Conservation (phyloP, 2,329 filamentous ascomycete genomes). For the Achaetomium macrosporum region DNA sequence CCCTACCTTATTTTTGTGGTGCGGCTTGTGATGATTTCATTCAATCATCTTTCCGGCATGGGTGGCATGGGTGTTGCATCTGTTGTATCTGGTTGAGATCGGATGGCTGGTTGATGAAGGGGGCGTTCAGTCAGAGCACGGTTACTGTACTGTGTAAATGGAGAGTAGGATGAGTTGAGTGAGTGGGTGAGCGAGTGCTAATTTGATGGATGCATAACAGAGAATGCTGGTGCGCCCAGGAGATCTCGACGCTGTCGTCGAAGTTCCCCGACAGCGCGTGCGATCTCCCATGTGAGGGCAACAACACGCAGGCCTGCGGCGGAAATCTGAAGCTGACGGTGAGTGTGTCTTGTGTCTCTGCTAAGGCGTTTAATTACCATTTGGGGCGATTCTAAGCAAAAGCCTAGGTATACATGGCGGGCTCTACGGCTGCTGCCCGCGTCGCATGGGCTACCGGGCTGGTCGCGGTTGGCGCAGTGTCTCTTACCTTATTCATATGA, state of each 20-base stretch:
- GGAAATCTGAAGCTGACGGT: constrained; percentile 45
- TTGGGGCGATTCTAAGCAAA: not conserved
- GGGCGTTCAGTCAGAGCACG: too few species aligned
- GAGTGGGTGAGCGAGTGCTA: not conserved
- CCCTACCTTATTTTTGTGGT: not conserved
- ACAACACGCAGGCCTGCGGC: constrained; percentile 47
- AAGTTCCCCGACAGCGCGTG: constrained; percentile 45
- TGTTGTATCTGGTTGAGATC: not conserved
- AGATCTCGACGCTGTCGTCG: constrained; percentile 41
- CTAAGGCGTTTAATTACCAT: not conserved
- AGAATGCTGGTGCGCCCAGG: constrained; percentile 55
- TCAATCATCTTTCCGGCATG: too few species aligned
- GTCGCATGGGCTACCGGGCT: constrained; percentile 6
- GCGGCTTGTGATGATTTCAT: not conserved
- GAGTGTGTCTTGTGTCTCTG: constrained; percentile 10
- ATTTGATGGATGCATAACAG: constrained; percentile 27
- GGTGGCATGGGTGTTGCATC: too few species aligned
- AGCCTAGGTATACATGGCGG: constrained; percentile 12
- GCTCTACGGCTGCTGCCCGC: constrained; percentile 3
- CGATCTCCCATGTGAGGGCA: constrained; percentile 48
- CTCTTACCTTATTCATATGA: constrained; percentile 1
- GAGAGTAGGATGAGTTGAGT: not conserved
- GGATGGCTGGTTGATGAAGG: not conserved
- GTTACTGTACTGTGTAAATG: too few species aligned
- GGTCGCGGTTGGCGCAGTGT: constrained; percentile 1